phyloP scores from a whole-genome alignment of 495 filamentous ascomycete genomes.

The Thermochaetoides thermophila region DNA sequence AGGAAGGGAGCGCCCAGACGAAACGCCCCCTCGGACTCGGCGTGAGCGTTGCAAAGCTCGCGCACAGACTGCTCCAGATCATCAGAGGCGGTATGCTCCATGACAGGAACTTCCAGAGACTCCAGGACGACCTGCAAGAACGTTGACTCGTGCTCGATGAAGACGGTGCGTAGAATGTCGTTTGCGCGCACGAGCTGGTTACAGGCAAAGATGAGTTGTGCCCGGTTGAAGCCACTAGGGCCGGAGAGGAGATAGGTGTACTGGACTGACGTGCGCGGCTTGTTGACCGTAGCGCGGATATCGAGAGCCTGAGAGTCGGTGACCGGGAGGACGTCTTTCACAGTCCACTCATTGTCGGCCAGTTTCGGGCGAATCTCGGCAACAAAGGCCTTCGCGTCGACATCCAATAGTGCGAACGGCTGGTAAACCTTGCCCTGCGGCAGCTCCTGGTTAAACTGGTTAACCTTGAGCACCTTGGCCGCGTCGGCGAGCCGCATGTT shows the following conservation, averaged over 20 bases:
- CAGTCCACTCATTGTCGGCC: slow-evolving; percentile 3
- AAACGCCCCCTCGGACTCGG: slow-evolving; percentile 39
- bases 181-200: slow-evolving; percentile 36
- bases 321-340: slow-evolving; percentile 10
- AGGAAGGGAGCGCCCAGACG: slow-evolving; percentile 40
- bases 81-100: slow-evolving; percentile 19
- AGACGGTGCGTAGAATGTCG: slow-evolving; percentile 58
- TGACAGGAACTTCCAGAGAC: slow-evolving; percentile 37
- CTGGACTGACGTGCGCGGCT: slow-evolving; percentile 30
- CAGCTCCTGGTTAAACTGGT: background rate
- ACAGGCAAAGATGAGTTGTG: slow-evolving; percentile 18
- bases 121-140: slow-evolving; percentile 21
- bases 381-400: background rate
- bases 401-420: slow-evolving; percentile 7
- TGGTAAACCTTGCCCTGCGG: background rate
- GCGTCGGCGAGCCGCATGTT: slow-evolving; percentile 8
- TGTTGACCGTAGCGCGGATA: slow-evolving; percentile 42
- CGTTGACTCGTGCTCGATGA: slow-evolving; percentile 23
- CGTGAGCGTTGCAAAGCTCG: slow-evolving; percentile 35
- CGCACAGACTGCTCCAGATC: slow-evolving; percentile 11
- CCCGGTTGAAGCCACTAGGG: slow-evolving; percentile 14
- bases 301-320: slow-evolving; percentile 39
- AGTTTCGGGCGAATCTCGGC: slow-evolving; percentile 6
- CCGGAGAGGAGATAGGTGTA: slow-evolving; percentile 26
- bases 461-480: slow-evolving; percentile 9